A percentile compares a stretch with the other conserved stretches of the same genome.
Conservation (phyloP, 805 yeast species). For the Metschnikowia noctiluminum region DNA sequence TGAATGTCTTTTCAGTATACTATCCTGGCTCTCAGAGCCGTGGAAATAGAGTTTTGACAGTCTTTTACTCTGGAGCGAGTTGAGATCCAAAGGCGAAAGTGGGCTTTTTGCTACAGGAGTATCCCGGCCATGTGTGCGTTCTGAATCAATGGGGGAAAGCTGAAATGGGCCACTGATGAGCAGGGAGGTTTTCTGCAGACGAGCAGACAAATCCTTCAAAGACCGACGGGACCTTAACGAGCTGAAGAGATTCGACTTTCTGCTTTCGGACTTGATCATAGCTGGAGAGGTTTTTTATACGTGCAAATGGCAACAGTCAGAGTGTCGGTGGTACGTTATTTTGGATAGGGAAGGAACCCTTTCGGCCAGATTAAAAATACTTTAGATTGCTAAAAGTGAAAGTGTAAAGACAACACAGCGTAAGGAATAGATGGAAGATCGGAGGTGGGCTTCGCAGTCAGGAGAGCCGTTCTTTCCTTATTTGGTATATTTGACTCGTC, state of each 20-base stretch:
- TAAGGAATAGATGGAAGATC: background rate
- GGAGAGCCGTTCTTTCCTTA: background rate
- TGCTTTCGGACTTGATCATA: constrained; percentile 10
- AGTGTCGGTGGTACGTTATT: too few relatives aligned
- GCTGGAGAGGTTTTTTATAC: background rate
- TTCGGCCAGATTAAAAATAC: background rate
- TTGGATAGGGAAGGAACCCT: background rate
- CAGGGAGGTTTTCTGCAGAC: constrained; percentile 5
- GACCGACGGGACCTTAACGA: constrained; percentile 12
- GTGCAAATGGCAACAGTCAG: background rate
- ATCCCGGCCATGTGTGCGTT: background rate
- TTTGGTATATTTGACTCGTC: background rate
- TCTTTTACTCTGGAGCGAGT: background rate
- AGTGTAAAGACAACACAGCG: constrained; percentile 1
- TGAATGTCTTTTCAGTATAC: constrained; percentile 5
- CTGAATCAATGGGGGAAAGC: background rate
- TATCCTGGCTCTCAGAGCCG: background rate
- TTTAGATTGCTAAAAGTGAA: background rate
- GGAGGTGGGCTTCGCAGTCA: background rate
- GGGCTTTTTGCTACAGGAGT: background rate
- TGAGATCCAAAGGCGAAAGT: constrained; percentile 4
- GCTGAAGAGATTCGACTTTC: constrained; percentile 11
- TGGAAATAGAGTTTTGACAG: constrained; percentile 1
- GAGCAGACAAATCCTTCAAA: constrained; percentile 9
- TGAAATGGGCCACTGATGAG: constrained; percentile 7